Evolutionary conservation across 768 basidiomycete species (phyloP), one percentile per base, ranked within the genome.

Genomic region (Trametes elegans): DNA sequence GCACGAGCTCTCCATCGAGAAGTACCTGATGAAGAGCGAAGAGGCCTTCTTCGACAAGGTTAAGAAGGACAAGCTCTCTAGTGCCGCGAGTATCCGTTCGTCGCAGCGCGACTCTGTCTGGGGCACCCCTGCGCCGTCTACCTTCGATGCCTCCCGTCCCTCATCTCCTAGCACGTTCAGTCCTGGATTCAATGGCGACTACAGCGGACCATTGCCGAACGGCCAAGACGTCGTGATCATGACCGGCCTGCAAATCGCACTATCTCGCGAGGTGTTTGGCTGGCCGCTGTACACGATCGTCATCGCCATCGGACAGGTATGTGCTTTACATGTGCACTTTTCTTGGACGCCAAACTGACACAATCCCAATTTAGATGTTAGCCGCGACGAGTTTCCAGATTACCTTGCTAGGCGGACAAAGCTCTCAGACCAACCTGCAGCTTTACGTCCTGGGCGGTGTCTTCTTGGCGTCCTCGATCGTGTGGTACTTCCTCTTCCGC

Each of bases 301-400:
- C 64, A 89, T 96, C 57, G 93, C 86, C 26, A 60, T 88, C 27
- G 93, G 93, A 29, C 93, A 91, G 77, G 81, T 83, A 43, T 41
- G 79, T 63, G 38, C 6, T 47, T 59, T 52, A 21, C 27, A 61
- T 65, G 38, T 18, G 8, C n/a, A 7, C 16, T 7, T 13, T 26
- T 21, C 23, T n/a, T 5, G 4, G 18, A 14, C 31, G 50, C 10
- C n/a, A 14, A 16, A 8, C 19, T 48, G 11, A 35, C 50, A 16
- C 3, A 43, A 11, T 31, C 10, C 23, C 27, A 13, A 51, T 43
- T 7, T 61, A 88, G 82, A 92, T 93, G 88, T 72, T 93, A 59
- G 85, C 87, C 53, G 92, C 92, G 3, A 93, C 91, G 27, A 95
- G 93, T 65, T 97, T 95, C 82, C 94, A 97, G 72, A 89, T 96